Conservation (phyloP, 257 asterid species). For the Nicotiana benthamiana region DNA sequence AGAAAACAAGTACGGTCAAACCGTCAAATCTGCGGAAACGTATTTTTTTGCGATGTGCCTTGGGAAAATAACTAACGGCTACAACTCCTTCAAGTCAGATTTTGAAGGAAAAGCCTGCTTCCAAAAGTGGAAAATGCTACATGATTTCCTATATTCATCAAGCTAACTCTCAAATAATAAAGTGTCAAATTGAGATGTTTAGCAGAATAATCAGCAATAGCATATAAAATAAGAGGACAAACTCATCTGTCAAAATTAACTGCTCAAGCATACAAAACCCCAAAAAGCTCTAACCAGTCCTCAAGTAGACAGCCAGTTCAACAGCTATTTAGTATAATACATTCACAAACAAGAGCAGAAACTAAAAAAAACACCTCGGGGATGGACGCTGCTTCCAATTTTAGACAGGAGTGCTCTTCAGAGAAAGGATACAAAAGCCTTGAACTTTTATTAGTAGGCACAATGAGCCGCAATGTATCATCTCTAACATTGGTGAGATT, state of each 20-base stretch:
- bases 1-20: not conserved
- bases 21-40: not conserved
- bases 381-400: slow-evolving; percentile 44
- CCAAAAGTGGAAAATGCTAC: not conserved
- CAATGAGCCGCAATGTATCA: slow-evolving; percentile 70
- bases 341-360: not conserved
- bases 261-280: not conserved
- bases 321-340: not conserved
- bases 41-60: not conserved
- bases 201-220: not conserved
- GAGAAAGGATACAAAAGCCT: slow-evolving; percentile 71
- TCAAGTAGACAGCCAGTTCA: not conserved
- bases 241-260: not conserved
- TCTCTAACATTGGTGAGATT: slow-evolving; percentile 55
- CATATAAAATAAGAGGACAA: not conserved
- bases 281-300: not conserved
- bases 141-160: not conserved
- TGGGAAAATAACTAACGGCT: not conserved
- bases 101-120: not conserved
- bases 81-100: not conserved
- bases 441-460: slow-evolving; percentile 52
- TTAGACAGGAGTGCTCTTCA: slow-evolving; percentile 52
- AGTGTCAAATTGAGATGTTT: not conserved
- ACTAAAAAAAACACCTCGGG: slow-evolving; percentile 39
- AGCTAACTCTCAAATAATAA: not conserved